A percentile compares a stretch with the other conserved stretches of the same genome.
Evolutionary conservation across 1,284 basidiomycete species (phyloP).

Genomic region (Agroathelia rolfsii): DNA sequence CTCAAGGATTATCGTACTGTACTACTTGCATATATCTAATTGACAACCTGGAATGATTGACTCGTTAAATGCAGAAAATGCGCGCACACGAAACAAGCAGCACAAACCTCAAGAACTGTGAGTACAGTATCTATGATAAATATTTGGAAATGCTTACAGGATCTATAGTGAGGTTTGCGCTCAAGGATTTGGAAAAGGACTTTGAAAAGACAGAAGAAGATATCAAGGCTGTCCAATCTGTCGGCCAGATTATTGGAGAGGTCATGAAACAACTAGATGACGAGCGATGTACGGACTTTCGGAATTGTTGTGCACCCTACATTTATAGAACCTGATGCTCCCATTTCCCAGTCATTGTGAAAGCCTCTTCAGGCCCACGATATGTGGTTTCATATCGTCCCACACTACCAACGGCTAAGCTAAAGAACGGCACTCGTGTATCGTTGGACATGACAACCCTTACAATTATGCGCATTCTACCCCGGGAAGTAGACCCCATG

Average conservation of each 20-base stretch:
- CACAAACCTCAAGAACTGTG: conserved; percentile 80
- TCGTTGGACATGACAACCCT: conserved; percentile 99
- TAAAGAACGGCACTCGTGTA: conserved; percentile 92
- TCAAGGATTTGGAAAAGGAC: conserved; percentile 82
- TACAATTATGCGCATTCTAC: conserved; percentile 97
- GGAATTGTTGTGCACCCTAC: too few relatives aligned
- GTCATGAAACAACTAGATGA: conserved; percentile 98
- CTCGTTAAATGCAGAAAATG: conserved; percentile 65
- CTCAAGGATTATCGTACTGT: conserved; percentile 62
- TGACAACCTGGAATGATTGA: conserved; percentile 10
- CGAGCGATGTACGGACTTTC: conserved; percentile 76
- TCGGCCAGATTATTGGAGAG: conserved; percentile 98
- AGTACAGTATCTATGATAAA: conserved; percentile 29
- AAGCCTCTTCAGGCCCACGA: conserved; percentile 95
- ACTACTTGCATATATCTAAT: conserved; percentile 8
- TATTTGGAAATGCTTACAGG: conserved; percentile 1
- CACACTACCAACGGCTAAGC: conserved; percentile 83
- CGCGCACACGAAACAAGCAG: conserved; percentile 76
- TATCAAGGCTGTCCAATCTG: conserved; percentile 97
- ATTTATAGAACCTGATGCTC: conserved; percentile 7
- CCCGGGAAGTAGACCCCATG: conserved; percentile 94
- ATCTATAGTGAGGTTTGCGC: conserved; percentile 61
- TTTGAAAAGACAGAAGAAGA: conserved; percentile 98
- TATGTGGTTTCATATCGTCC: conserved; percentile 99
- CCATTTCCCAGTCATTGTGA: conserved; percentile 84